These are phyloP conservation scores for Tulasnella sp. DNA, from an alignment of 768 basidiomycete genomes.

Conservation along the genomic window DNA sequence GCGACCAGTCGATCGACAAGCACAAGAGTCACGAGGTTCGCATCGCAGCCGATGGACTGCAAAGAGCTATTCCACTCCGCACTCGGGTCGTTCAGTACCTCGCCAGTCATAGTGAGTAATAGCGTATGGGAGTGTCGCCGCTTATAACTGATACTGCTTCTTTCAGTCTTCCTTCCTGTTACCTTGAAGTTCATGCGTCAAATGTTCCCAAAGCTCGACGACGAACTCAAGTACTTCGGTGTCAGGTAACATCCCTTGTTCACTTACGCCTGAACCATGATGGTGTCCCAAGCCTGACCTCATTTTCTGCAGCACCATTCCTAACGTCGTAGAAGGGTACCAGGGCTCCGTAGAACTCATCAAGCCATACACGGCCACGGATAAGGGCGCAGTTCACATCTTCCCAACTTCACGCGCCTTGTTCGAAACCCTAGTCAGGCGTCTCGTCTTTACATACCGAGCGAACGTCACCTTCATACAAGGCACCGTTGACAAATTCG, in stretches of 20 bases:
- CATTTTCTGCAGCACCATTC: neutral
- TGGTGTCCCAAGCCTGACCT: neutral
- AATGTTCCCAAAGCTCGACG: constrained; percentile 22
- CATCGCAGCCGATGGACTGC: constrained; percentile 16
- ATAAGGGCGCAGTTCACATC: constrained; percentile 16
- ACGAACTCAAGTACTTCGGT: constrained; percentile 15
- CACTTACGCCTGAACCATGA: neutral
- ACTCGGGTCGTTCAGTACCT: constrained; percentile 26
- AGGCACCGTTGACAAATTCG: constrained; percentile 27
- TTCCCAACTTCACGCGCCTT: constrained; percentile 22
- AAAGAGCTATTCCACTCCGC: constrained; percentile 19
- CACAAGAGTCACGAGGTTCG: constrained; percentile 20
- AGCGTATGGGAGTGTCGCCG: neutral
- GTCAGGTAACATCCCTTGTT: neutral
- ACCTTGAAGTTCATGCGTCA: constrained; percentile 16
- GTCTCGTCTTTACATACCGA: constrained; percentile 22
- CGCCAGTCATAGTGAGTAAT: neutral
- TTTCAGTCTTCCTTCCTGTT: constrained; percentile 18
- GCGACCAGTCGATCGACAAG: neutral
- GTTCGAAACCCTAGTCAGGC: constrained; percentile 28
- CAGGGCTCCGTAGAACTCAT: neutral
- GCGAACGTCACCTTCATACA: constrained; percentile 23
- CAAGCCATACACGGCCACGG: neutral
- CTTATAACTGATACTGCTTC: neutral
- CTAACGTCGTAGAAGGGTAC: constrained; percentile 12